Conservation (phyloP, 805 yeast species). For the Blastobotrys mokoenaii region DNA sequence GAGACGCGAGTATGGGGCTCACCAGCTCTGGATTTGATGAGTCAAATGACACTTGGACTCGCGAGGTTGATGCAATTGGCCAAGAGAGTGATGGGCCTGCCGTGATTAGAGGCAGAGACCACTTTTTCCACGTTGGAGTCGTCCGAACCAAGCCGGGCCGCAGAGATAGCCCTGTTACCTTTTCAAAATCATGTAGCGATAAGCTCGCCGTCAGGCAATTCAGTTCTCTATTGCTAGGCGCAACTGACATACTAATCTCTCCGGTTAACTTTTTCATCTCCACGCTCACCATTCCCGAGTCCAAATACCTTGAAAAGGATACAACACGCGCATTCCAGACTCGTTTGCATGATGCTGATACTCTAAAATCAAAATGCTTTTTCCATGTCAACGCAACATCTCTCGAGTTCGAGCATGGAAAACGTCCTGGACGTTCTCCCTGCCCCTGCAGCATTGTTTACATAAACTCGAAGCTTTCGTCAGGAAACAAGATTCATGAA, state of each 20-base stretch:
- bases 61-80: constrained; percentile 3
- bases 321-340: constrained; percentile 27
- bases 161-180: constrained; percentile 59
- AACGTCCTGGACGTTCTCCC: constrained; percentile 4
- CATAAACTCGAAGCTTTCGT: not conserved
- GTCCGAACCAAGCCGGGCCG: constrained; percentile 94
- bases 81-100: constrained; percentile 16
- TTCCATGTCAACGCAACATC: not conserved
- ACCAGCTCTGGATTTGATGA: constrained; percentile 17
- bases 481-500: constrained; percentile 4
- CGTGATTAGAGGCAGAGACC: constrained; percentile 50
- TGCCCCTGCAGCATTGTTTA: constrained; percentile 11
- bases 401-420: not conserved
- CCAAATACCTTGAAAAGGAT: constrained; percentile 14
- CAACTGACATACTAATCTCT: constrained; percentile 16
- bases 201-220: constrained; percentile 60
- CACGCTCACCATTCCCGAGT: constrained; percentile 24
- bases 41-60: constrained; percentile 16
- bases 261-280: constrained; percentile 21
- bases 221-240: constrained; percentile 28
- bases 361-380: not conserved
- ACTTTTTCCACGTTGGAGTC: constrained; percentile 46
- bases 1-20: constrained; percentile 71
- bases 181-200: constrained; percentile 85
- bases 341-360: not conserved